Base-by-base conservation (phyloP, 2,329 filamentous ascomycete species). In the Coleophoma crateriformis region DNA sequence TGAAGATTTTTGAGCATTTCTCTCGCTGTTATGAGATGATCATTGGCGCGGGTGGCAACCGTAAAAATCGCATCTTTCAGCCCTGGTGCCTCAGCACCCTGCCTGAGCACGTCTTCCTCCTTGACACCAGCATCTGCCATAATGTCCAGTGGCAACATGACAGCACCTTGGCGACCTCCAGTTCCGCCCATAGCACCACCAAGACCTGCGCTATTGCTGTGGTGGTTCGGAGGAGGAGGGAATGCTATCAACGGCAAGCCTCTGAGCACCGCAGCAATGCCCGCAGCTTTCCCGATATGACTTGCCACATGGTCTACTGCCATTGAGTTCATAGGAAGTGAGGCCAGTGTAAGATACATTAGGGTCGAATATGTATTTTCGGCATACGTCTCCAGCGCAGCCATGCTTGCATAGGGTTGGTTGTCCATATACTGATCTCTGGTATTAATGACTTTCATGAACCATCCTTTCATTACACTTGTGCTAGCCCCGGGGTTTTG, bases 311-410 rank as follows among this genome's bases (percentile, higher is more conserved):
- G 94, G 62, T 99, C 94, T 39, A 90, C 82, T 20, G 91, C 86
- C 61, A 96, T 77, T 1, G 88, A 95, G 10, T 84, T 81, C 61
- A 96, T 75, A 0, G 90, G 87, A 50, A 96, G 71, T 7, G 86
- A 77, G 15, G 89, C 89, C 35, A 97, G 72, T 0, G 87, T 92
- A 54, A 95, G 78, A 66, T 99, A 99, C 69, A 95, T 82, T 41
- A 97, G 75, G 0, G 90, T 95, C 15, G 90, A 90, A 69, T 97
- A 97, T 1, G 94, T 97, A 60, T 90, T 90, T 68, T 99, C 94
- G 1, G 89, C 89, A 63, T 97, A 96, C 43, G 82, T 85, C 63
- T 99, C 94, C 46, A 97, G 71, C 1, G 83, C 78, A 2, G 80
- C 76, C 42, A 97, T 67, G 45, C 72, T 86, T 0, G 87, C 73